Base-by-base conservation (phyloP, 192 early-diverging fungal species). In the Entrophospora sp. region DNA sequence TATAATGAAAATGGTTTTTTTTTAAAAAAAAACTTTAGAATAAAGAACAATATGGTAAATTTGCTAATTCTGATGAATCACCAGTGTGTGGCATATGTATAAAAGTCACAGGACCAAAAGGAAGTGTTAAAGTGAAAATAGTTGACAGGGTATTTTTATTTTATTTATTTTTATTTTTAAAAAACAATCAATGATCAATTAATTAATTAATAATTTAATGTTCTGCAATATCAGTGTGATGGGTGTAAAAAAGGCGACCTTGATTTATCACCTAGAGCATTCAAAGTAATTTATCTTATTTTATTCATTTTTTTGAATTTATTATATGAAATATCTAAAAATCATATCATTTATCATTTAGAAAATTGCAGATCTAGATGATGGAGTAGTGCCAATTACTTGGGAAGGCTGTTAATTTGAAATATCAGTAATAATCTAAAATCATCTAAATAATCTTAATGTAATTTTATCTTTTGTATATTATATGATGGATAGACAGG, bases 111-210 rank as follows among this genome's bases (percentile, higher is more conserved):
- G 79, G 81, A 16, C 73, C 79, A 16, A 66, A 73, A 24, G 81
- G 81, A 31, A 75, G 65, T 4, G 69, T 73, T 14, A 66, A 75
- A 46, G 77, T 73, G 0, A 75, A 73, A 27, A 69, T 83, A 27
- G 71, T 76, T 28, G 81, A 83, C 34, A 78, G 72, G 79, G 81
- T 82, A 79, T 38, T n/a, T n/a, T n/a, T n/a, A n/a, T n/a, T 48
- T 25, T 4, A 36, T 48, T 34, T 13, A 27, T 24, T 16, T 24
- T 43, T 10, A 12, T 31, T 10, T 18, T 49, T 63, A n/a, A 45
- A n/a, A 22, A 40, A 7, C 37, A 7, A 12, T 24, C 8, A n/a
- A n/a, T n/a, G n/a, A n/a, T n/a, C n/a, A n/a, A n/a, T n/a, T n/a
- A n/a, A n/a, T 0, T 40, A 9, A 9, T 40, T 40, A 38, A 20